Conservation (phyloP, 2,329 filamentous ascomycete genomes). For the Hirsutella thompsonii region DNA sequence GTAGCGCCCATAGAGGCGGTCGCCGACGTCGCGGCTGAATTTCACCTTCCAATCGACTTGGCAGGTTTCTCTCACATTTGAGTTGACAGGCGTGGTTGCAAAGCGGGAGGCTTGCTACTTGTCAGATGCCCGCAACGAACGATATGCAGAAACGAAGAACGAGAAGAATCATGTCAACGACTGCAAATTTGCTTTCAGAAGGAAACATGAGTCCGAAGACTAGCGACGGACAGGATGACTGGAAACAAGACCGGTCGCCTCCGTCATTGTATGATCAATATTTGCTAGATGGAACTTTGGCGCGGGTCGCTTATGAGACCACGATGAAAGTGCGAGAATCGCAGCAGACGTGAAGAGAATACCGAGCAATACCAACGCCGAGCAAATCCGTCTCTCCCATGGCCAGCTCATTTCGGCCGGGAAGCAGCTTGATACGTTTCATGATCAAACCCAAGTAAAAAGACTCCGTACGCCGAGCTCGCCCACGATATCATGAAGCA, state of each 20-base stretch:
- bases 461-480: constrained; percentile 2
- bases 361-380: not conserved
- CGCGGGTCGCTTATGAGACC: not conserved
- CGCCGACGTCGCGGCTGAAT: not conserved
- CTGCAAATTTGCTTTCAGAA: no score
- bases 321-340: not conserved
- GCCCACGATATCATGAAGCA: not conserved
- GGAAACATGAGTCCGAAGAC: no score
- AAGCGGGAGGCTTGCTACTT: no score
- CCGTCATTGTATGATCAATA: not conserved
- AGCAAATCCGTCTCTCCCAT: not conserved
- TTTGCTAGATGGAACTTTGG: not conserved
- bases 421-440: not conserved
- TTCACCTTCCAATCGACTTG: not conserved
- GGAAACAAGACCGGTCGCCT: not conserved
- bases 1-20: not conserved
- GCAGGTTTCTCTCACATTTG: not conserved
- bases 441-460: not conserved
- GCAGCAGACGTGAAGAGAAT: not conserved
- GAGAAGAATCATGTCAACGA: no score
- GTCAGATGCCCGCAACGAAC: no score
- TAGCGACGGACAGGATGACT: no score
- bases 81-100: no score
- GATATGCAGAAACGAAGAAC: no score
- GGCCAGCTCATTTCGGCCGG: not conserved